Base-by-base conservation (phyloP, 805 yeast genomes). In the Clavispora carvajalis region DNA sequence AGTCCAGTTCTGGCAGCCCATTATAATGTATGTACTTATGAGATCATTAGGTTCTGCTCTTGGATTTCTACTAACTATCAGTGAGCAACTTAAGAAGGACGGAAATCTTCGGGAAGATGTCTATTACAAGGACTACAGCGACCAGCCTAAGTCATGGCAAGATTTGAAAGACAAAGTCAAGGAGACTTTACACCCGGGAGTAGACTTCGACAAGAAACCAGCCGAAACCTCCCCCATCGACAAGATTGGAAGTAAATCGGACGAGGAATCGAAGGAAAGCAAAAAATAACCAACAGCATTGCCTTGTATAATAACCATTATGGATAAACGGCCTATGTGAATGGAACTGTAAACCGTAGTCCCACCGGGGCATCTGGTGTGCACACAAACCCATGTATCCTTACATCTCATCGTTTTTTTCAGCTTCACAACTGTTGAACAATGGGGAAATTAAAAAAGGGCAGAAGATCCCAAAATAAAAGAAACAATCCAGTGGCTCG, bases 391-490 rank as follows among this genome's bases (percentile, higher is more conserved):
- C 2, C 12, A 16, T n/a, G 16, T 28, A 28, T 16, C 31, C 31
- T 15, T 28, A 28, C 31, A 28, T 28, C 31, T 28, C 31, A 28
- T 28, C 31, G 16, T 28, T 28, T 28, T 28, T 28, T 28, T 28
- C 31, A 15, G 18, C 31, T 13, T 15, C 7, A 6, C 31, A 25
- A 7, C 16, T 5, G 13, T 11, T 4, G 16, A 28, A 34, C 22
- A 33, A 85, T 85, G 95, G 95, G 85, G 36, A 85, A 84, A 62
- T 73, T 85, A 30, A 85, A 82, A 71, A 82, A 77, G 58, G 77
- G 77, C 34, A 67, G 65, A 51, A 67, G 59, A 51, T 65, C 56
- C 41, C 60, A 60, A 39, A 55, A 53, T 34, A 59, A 65, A 11
- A 58, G 72, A 47, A 53, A 50, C 23, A 63, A 68, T 36, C 74